Evolutionary conservation across 2,329 filamentous ascomycete species (phyloP).

Genomic region (Lasiodiplodia theobromae): DNA sequence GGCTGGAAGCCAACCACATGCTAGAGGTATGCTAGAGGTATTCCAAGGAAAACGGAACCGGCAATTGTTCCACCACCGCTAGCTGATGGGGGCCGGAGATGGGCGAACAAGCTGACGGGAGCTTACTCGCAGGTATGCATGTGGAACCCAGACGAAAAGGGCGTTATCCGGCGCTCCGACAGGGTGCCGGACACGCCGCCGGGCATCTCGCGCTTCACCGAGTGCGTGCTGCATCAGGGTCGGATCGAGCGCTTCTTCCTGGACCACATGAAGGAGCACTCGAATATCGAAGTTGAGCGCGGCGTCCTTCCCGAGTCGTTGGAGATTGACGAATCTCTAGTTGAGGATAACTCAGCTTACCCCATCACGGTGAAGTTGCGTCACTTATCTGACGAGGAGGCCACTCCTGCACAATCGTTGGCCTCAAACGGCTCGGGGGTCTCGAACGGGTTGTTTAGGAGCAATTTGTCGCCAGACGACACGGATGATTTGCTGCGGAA

Average conservation of each 20-base stretch:
- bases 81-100: too few relatives aligned
- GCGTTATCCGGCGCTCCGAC: slow-evolving; percentile 64
- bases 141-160: slow-evolving; percentile 67
- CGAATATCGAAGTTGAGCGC: slow-evolving; percentile 62
- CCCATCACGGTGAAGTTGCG: slow-evolving; percentile 67
- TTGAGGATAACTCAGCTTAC: slow-evolving; percentile 60
- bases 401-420: slow-evolving; percentile 53
- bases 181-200: slow-evolving; percentile 69
- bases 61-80: too few relatives aligned
- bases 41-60: slow-evolving; percentile 31
- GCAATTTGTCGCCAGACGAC: slow-evolving; percentile 65
- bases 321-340: slow-evolving; percentile 59
- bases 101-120: background rate
- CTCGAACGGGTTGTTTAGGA: slow-evolving; percentile 65
- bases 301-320: slow-evolving; percentile 65
- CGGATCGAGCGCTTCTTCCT: slow-evolving; percentile 73
- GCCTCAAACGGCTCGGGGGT: slow-evolving; percentile 36
- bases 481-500: slow-evolving; percentile 60
- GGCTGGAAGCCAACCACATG: slow-evolving; percentile 73
- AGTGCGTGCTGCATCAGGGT: slow-evolving; percentile 74
- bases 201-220: slow-evolving; percentile 68
- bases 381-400: slow-evolving; percentile 65
- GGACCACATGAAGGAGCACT: slow-evolving; percentile 64
- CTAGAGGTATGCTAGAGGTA: slow-evolving; percentile 76
- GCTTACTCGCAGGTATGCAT: slow-evolving; percentile 43